These are phyloP conservation scores for Aspergillus texensis DNA, from an alignment of 2,329 filamentous ascomycete genomes.

Conservation along the genomic window DNA sequence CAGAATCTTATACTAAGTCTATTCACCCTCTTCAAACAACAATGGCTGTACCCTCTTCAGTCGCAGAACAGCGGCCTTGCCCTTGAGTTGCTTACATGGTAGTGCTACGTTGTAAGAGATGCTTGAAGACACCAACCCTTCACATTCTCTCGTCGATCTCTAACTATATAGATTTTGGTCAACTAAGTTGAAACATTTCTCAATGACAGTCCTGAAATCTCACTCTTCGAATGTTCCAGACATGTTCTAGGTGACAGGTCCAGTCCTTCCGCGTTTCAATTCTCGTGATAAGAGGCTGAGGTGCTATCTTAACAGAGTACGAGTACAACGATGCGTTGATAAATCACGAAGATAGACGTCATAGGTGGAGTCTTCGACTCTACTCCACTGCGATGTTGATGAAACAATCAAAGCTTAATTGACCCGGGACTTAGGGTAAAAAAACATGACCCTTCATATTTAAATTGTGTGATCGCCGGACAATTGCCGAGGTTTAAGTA, in stretches of 20 bases:
- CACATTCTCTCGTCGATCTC: background rate
- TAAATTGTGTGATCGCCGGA: background rate
- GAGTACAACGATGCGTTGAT: background rate
- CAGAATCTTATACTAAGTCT: background rate
- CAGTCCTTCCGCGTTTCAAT: background rate
- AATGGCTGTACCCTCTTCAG: background rate
- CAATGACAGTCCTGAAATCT: background rate
- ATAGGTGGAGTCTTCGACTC: background rate
- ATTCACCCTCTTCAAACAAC: too few species aligned
- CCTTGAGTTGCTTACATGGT: background rate
- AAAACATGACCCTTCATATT: background rate
- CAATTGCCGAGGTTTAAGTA: background rate
- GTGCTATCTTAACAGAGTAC: background rate
- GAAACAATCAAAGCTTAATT: background rate
- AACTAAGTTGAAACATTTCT: background rate
- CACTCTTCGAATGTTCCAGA: background rate
- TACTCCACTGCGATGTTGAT: background rate
- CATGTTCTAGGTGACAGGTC: background rate
- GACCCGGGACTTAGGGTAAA: background rate
- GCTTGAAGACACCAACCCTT: background rate
- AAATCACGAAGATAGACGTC: background rate
- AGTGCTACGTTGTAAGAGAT: background rate
- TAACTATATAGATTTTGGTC: background rate
- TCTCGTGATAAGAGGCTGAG: background rate
- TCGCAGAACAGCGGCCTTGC: background rate